A percentile compares a stretch with the other conserved stretches of the same genome.
These are phyloP conservation scores for Thyridium curvatum DNA, from an alignment of 2,329 filamentous ascomycete genomes.

Conservation along the genomic window DNA sequence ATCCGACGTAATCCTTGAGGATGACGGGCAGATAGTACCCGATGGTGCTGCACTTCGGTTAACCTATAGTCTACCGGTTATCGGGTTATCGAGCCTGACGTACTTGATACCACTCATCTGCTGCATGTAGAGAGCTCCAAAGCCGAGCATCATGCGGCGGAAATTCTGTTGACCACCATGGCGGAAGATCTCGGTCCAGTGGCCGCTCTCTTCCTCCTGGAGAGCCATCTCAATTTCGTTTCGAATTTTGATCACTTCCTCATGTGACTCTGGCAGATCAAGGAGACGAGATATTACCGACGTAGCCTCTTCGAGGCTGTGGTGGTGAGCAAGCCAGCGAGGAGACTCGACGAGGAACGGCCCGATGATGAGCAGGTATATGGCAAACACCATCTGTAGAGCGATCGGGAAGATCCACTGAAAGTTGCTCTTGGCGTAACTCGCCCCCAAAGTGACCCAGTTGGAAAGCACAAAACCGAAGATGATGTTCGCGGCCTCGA, in stretches of 20 bases:
- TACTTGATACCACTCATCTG: slow-evolving; percentile 4
- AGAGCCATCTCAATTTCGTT: slow-evolving; percentile 1
- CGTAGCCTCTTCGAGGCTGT: slow-evolving; percentile 20
- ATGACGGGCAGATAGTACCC: slow-evolving; percentile 4
- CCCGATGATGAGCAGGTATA: slow-evolving; percentile 19
- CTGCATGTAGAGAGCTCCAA: slow-evolving; percentile 3
- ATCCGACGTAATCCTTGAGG: slow-evolving; percentile 3
- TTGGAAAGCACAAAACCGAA: slow-evolving; percentile 25
- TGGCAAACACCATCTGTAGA: slow-evolving; percentile 34
- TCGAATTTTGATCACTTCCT: not conserved
- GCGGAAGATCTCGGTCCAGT: slow-evolving; percentile 1
- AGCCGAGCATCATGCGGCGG: slow-evolving; percentile 4
- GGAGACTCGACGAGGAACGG: slow-evolving; percentile 36
- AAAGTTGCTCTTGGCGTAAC: slow-evolving; percentile 11
- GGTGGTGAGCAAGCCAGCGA: slow-evolving; percentile 34
- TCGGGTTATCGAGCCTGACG: too few species aligned
- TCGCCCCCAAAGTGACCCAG: slow-evolving; percentile 34
- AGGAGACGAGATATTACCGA: slow-evolving; percentile 2
- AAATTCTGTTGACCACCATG: slow-evolving; percentile 5
- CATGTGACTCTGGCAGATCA: slow-evolving; percentile 1
- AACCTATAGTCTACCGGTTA: too few species aligned
- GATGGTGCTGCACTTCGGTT: not conserved
- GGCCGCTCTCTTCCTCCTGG: not conserved
- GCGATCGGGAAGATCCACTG: slow-evolving; percentile 38
- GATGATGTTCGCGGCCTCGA: slow-evolving; percentile 24